Percentiles rank a stretch among this genome's conserved stretches.
Evolutionary conservation across 164 flowering plant genomes (phyloP).

Genomic region (Protea cynaroides): DNA sequence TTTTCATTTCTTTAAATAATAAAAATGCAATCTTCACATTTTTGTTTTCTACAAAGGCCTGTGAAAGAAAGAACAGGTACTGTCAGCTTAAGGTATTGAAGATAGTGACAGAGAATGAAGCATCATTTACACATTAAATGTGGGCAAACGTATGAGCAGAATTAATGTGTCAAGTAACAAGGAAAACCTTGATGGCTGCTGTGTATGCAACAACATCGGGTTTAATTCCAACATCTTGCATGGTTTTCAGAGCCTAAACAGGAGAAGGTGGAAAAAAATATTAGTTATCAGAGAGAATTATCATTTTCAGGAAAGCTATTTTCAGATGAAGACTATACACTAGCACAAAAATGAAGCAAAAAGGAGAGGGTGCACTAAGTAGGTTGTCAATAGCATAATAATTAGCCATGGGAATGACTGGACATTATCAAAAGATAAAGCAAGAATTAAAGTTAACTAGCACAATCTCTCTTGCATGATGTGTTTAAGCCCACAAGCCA

Average conservation of each 20-base stretch:
- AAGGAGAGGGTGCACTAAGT: too few relatives aligned
- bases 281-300: too few relatives aligned
- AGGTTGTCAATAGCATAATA: neutral
- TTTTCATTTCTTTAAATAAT: slow-evolving; percentile 76
- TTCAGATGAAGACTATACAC: neutral
- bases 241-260: slow-evolving; percentile 51
- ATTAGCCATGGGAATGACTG: neutral
- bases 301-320: too few relatives aligned
- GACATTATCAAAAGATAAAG: neutral
- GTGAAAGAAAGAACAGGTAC: slow-evolving; percentile 16
- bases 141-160: slow-evolving; percentile 2
- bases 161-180: slow-evolving; percentile 1
- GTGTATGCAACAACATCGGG: slow-evolving; percentile 90
- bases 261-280: too few relatives aligned
- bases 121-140: neutral
- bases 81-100: slow-evolving; percentile 6
- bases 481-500: too few relatives aligned
- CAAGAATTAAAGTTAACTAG: neutral
- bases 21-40: slow-evolving; percentile 52
- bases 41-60: slow-evolving; percentile 72
- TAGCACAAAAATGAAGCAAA: too few relatives aligned
- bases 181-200: slow-evolving; percentile 71
- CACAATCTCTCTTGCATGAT: too few relatives aligned
- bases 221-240: slow-evolving; percentile 52
- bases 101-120: neutral